Conservation (phyloP, 139 green algal species). For the Chlamydomonas eustigma region DNA sequence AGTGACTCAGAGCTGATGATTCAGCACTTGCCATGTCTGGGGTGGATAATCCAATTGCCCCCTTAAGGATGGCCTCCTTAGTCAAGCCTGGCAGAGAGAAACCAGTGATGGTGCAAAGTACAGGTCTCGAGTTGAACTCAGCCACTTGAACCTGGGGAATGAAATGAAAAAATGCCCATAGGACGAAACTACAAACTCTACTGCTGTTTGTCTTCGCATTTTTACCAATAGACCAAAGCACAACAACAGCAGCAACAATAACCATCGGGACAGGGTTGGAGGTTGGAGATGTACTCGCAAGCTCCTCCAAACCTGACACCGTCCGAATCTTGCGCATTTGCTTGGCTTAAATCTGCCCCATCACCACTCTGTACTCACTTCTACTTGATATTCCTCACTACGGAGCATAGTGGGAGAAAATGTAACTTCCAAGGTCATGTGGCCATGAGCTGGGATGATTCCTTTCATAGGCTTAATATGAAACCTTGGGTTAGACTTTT, state of each 20-base stretch:
- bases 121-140: constrained; percentile 43
- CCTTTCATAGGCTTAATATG: constrained; percentile 23
- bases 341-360: too few relatives aligned
- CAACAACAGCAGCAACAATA: too few relatives aligned
- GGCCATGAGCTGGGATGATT: constrained; percentile 40
- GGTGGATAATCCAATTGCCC: background rate
- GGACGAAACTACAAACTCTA: too few relatives aligned
- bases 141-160: constrained; percentile 40
- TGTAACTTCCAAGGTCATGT: constrained; percentile 18
- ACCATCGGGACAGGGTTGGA: too few relatives aligned
- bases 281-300: too few relatives aligned
- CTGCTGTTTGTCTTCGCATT: too few relatives aligned
- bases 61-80: constrained; percentile 25
- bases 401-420: constrained; percentile 35
- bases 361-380: constrained; percentile 23
- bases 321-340: too few relatives aligned
- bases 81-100: constrained; percentile 32
- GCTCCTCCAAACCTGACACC: too few relatives aligned
- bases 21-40: constrained; percentile 27
- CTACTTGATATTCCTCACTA: constrained; percentile 35
- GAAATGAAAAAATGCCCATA: too few relatives aligned
- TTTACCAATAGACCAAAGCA: too few relatives aligned
- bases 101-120: constrained; percentile 36
- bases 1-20: too few relatives aligned
- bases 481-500: constrained; percentile 34